Conservation (phyloP, 768 basidiomycete genomes). For the Tulasnella sp. region DNA sequence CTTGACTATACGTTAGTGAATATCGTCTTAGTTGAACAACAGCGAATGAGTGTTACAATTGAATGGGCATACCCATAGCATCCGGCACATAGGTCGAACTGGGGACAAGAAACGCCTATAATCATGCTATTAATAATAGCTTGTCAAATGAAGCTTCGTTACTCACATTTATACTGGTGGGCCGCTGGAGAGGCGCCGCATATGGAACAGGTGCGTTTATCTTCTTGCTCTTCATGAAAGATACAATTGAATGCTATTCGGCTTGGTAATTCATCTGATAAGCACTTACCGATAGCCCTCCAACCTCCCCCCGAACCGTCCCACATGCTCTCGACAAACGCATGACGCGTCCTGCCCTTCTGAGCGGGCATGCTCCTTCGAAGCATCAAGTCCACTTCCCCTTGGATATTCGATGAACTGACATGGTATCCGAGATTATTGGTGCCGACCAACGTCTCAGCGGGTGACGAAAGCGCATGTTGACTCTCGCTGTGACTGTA, state of each 20-base stretch:
- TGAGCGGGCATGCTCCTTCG: slow-evolving; percentile 38
- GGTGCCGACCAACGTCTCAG: background rate
- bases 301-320: slow-evolving; percentile 51
- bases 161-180: slow-evolving; percentile 66
- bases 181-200: slow-evolving; percentile 52
- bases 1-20: slow-evolving; percentile 59
- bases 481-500: background rate
- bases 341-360: slow-evolving; percentile 73
- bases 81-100: slow-evolving; percentile 70
- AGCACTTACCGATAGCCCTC: slow-evolving; percentile 73
- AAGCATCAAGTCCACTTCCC: background rate
- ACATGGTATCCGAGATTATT: background rate
- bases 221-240: slow-evolving; percentile 53
- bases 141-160: background rate
- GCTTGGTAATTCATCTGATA: background rate
- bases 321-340: slow-evolving; percentile 83
- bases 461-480: background rate
- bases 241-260: background rate
- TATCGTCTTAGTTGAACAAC: no score
- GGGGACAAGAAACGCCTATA: slow-evolving; percentile 52
- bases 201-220: slow-evolving; percentile 69
- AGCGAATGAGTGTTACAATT: no score
- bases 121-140: no score
- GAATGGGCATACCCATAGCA: slow-evolving; percentile 56
- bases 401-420: background rate